Conservation (phyloP, 495 filamentous ascomycete genomes). For the Tuber magnatum region DNA sequence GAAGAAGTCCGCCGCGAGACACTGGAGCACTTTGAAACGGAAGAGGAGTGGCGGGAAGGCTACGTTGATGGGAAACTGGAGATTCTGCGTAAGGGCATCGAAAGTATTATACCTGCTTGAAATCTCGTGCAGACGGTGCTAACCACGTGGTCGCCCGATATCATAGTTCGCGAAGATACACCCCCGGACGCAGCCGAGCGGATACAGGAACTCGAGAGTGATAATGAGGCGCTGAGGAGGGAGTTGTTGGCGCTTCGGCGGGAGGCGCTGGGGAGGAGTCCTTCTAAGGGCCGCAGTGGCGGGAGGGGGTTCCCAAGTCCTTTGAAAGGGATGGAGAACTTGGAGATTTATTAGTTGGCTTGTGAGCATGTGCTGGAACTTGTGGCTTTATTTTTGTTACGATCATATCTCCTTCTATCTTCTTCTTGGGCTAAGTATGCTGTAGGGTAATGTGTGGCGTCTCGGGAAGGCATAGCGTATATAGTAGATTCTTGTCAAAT, state of each 20-base stretch:
- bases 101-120: slow-evolving; percentile 40
- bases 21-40: slow-evolving; percentile 63
- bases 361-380: background rate
- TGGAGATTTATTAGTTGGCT: slow-evolving; percentile 9
- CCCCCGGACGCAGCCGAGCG: slow-evolving; percentile 43
- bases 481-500: background rate
- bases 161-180: slow-evolving; percentile 43
- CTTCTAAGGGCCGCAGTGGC: slow-evolving; percentile 29
- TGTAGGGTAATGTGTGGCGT: slow-evolving; percentile 2
- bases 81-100: slow-evolving; percentile 64
- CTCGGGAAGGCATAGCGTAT: slow-evolving; percentile 1
- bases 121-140: slow-evolving; percentile 11
- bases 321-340: slow-evolving; percentile 24
- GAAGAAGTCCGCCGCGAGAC: slow-evolving; percentile 67
- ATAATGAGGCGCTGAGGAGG: slow-evolving; percentile 54
- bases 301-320: slow-evolving; percentile 12
- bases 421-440: background rate
- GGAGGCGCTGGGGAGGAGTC: slow-evolving; percentile 47
- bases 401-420: background rate
- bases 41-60: slow-evolving; percentile 68
- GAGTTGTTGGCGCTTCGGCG: slow-evolving; percentile 49
- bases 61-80: slow-evolving; percentile 88
- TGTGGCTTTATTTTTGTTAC: background rate
- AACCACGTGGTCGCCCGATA: slow-evolving; percentile 34
- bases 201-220: slow-evolving; percentile 54